A percentile compares a stretch with the other conserved stretches of the same genome.
Conservation (phyloP, 2,329 filamentous ascomycete species). For the Claviceps spartinae region DNA sequence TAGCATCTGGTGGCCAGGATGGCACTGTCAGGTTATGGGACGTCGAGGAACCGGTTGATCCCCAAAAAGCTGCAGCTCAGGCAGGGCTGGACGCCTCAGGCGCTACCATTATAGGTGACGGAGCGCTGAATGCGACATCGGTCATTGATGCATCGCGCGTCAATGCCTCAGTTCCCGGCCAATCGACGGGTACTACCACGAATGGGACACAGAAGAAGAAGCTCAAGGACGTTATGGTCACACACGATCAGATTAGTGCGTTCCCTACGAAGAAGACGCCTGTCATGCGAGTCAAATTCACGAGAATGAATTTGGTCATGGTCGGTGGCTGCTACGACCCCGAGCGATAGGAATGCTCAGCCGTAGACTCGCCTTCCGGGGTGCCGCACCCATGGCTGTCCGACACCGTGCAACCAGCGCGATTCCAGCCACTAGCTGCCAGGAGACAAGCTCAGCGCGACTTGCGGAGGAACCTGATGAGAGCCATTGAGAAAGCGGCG, state of each 20-base stretch:
- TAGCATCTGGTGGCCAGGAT: slow-evolving; percentile 83
- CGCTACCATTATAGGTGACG: slow-evolving; percentile 30
- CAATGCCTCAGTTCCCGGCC: slow-evolving; percentile 9
- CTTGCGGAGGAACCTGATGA: slow-evolving; percentile 1
- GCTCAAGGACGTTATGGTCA: slow-evolving; percentile 79
- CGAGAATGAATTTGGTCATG: slow-evolving; percentile 85
- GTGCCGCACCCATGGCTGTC: background rate
- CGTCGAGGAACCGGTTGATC: slow-evolving; percentile 57
- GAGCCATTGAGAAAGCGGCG: background rate
- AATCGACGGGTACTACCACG: slow-evolving; percentile 14
- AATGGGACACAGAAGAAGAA: slow-evolving; percentile 50
- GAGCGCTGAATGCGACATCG: slow-evolving; percentile 16
- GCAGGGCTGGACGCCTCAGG: slow-evolving; percentile 28
- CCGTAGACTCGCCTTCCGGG: slow-evolving; percentile 2
- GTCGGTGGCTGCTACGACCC: slow-evolving; percentile 62
- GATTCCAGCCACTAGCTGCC: slow-evolving; percentile 1
- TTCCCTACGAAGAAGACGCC: slow-evolving; percentile 95
- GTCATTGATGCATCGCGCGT: slow-evolving; percentile 16
- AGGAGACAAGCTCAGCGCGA: slow-evolving; percentile 5
- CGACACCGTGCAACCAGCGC: slow-evolving; percentile 4
- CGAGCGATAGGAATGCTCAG: slow-evolving; percentile 23
- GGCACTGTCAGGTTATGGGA: slow-evolving; percentile 93
- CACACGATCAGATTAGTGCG: slow-evolving; percentile 83
- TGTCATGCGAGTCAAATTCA: slow-evolving; percentile 86
- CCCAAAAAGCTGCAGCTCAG: slow-evolving; percentile 41